Conservation (phyloP, 805 yeast genomes). For the Lipomyces starkeyi region DNA sequence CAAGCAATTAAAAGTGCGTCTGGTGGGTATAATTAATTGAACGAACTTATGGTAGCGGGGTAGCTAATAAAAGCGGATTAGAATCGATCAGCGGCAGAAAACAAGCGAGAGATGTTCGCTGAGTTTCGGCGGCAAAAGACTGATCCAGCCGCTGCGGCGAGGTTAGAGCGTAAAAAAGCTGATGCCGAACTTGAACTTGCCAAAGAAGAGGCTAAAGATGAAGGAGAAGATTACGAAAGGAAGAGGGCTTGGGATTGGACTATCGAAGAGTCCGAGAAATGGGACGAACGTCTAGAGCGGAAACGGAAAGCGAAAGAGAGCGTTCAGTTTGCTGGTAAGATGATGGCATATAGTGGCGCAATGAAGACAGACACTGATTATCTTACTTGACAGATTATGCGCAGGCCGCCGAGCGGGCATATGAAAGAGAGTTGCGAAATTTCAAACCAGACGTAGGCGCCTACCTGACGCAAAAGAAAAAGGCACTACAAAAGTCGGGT, state of each 20-base stretch:
- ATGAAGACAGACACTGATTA: not conserved
- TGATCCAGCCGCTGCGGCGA: slow-evolving; percentile 32
- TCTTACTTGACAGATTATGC: slow-evolving; percentile 49
- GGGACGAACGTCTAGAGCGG: slow-evolving; percentile 56
- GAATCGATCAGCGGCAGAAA: slow-evolving; percentile 34
- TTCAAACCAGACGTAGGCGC: slow-evolving; percentile 51
- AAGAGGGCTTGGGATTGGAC: slow-evolving; percentile 60
- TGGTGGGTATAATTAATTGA: slow-evolving; percentile 10
- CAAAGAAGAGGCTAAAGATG: slow-evolving; percentile 47
- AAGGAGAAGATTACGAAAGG: slow-evolving; percentile 53
- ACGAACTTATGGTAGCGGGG: not conserved
- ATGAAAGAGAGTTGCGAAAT: slow-evolving; percentile 57
- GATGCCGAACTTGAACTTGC: slow-evolving; percentile 51
- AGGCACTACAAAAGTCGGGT: slow-evolving; percentile 39
- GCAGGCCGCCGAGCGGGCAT: slow-evolving; percentile 65
- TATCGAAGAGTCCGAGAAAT: slow-evolving; percentile 66
- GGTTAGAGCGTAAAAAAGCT: slow-evolving; percentile 44
- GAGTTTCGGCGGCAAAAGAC: slow-evolving; percentile 36
- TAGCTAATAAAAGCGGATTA: slow-evolving; percentile 7
- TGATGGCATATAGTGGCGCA: slow-evolving; percentile 24
- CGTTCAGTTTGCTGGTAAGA: slow-evolving; percentile 49
- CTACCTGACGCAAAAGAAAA: slow-evolving; percentile 51
- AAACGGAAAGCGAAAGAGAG: slow-evolving; percentile 43
- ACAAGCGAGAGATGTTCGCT: slow-evolving; percentile 36
- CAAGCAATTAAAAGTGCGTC: slow-evolving; percentile 24